Base-by-base conservation (phyloP, 2,329 filamentous ascomycete species). In the Zarea fungicola region DNA sequence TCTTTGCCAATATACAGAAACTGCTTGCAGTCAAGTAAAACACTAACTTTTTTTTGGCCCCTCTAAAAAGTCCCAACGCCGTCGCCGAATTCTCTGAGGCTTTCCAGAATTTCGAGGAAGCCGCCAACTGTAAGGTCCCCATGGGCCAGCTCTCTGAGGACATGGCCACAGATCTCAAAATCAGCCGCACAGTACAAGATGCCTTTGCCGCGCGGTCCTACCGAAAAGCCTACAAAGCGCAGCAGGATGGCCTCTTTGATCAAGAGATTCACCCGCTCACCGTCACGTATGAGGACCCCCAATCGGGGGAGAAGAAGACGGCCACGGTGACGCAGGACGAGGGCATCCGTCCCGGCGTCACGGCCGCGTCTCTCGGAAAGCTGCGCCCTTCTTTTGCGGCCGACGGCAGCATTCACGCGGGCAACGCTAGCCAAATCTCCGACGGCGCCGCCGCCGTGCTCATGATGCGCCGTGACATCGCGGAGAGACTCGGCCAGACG, bases 391-490 rank as follows among this genome's bases (percentile, higher is more conserved):
- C 92, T 11, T 97, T 97, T 64, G 83, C 89, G 56, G 90, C 95
- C 71, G 86, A 93, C 62, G 93, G 93, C 36, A 85, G 80, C 61
- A 97, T 97, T 72, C 92, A 97, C 76, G 93, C 89, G 50, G 93
- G 93, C 60, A 99, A 97, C 69, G 92, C 93, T 23, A 90, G 84
- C 46, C 93, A 97, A 72, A 90, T 99, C 65, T 93, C 89, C 25
- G 90, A 99, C 71, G 93, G 93, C 57, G 93, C 93, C 19, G 92
- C 93, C 25, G 93, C 93, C 41, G 92, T 97, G 6, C 80, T 97
- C 39, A 77, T 99, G 63, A 97, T 97, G 93, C 90, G 87, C 75
- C 89, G 93, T 49, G 88, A 84, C 55, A 95, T 87, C 14, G 93
- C 93, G 42, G 85, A 96, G 76, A 80, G 80, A 57, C 85, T 97